phyloP scores from a whole-genome alignment of 768 basidiomycete species.

The Podaxis mareebaensis region DNA sequence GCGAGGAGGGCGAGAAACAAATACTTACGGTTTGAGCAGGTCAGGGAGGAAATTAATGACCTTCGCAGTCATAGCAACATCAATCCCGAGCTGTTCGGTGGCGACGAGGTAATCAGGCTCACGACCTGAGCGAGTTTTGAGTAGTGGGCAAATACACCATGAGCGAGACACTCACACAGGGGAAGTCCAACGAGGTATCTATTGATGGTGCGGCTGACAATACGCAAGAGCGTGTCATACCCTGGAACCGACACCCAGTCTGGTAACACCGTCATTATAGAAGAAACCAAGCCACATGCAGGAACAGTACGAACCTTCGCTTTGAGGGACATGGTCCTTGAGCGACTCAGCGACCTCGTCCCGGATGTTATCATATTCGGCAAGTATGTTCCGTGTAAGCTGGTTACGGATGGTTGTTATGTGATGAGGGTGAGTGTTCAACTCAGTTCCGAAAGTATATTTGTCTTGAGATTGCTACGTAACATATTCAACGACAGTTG shows the following conservation, averaged over 20 bases:
- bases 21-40: conserved; percentile 42
- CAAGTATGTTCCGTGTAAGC: conserved; percentile 24
- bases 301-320: neutral
- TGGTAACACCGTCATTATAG: conserved; percentile 14
- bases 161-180: conserved; percentile 33
- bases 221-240: conserved; percentile 28
- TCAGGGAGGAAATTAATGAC: conserved; percentile 38
- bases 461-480: conserved; percentile 2
- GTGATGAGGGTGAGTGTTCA: conserved; percentile 11
- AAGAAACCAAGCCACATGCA: no score
- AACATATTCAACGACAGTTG: conserved; percentile 14
- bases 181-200: conserved; percentile 47
- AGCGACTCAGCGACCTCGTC: conserved; percentile 16
- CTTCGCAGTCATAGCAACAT: conserved; percentile 30
- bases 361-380: neutral
- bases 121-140: conserved; percentile 30
- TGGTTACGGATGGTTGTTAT: neutral
- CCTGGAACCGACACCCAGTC: conserved; percentile 36
- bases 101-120: conserved; percentile 38
- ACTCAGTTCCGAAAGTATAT: conserved; percentile 5
- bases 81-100: conserved; percentile 32
- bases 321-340: conserved; percentile 24
- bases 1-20: neutral
- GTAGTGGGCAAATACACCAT: neutral
- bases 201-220: conserved; percentile 41